Evolutionary conservation across 495 filamentous ascomycete species (phyloP).

Genomic region (Letharia lupina): DNA sequence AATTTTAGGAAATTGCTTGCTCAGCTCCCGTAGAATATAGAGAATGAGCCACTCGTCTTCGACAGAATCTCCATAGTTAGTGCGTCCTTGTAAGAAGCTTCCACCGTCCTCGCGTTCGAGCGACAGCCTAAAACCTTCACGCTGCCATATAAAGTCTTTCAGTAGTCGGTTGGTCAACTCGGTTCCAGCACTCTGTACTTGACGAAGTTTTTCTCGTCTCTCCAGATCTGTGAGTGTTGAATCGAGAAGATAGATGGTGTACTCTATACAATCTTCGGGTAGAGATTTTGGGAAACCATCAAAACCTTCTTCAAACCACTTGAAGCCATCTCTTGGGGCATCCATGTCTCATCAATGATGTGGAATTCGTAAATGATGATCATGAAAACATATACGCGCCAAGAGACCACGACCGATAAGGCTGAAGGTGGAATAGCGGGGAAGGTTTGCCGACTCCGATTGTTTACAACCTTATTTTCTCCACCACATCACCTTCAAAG

Average conservation of each 20-base stretch:
- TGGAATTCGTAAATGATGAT: neutral
- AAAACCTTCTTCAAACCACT: slow-evolving; percentile 32
- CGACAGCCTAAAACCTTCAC: slow-evolving; percentile 61
- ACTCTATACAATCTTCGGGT: slow-evolving; percentile 83
- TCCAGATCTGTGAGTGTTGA: slow-evolving; percentile 39
- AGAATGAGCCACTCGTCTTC: slow-evolving; percentile 98
- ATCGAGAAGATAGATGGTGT: slow-evolving; percentile 67
- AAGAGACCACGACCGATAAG: slow-evolving; percentile 3
- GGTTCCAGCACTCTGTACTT: slow-evolving; percentile 59
- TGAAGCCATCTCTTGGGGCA: slow-evolving; percentile 33
- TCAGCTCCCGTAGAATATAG: slow-evolving; percentile 78
- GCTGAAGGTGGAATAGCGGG: neutral
- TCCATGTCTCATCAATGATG: slow-evolving; percentile 23
- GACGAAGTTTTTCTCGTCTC: slow-evolving; percentile 52
- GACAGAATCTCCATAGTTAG: slow-evolving; percentile 84
- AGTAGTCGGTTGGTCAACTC: slow-evolving; percentile 54
- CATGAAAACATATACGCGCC: neutral
- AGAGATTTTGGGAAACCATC: slow-evolving; percentile 34
- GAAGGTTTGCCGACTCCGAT: slow-evolving; percentile 14
- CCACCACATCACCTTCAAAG: slow-evolving; percentile 1
- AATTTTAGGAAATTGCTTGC: slow-evolving; percentile 58
- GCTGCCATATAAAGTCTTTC: slow-evolving; percentile 92
- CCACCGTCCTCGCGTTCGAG: slow-evolving; percentile 50
- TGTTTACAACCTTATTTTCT: slow-evolving; percentile 9
- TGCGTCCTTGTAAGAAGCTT: slow-evolving; percentile 55